Percentiles rank a stretch among this genome's conserved stretches.
phyloP scores from a whole-genome alignment of 2,329 filamentous ascomycete species.

The Pseudogymnoascus sp. region DNA sequence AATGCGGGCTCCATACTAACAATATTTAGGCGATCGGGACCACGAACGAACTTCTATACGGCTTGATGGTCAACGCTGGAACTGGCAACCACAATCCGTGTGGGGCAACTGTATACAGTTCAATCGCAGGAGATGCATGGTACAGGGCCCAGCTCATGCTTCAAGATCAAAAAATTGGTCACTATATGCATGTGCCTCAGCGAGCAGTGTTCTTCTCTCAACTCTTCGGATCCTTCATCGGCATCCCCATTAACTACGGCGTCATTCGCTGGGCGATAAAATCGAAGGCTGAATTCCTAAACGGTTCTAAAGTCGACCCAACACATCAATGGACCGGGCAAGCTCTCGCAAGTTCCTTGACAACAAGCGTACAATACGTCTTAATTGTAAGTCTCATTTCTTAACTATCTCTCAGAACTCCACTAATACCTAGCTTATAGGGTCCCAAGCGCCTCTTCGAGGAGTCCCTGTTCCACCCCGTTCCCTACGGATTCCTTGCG shows the following conservation, averaged over 20 bases:
- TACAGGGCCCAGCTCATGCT: constrained; percentile 51
- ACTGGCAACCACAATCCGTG: constrained; percentile 46
- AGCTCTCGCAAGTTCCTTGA: constrained; percentile 42
- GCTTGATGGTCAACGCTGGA: constrained; percentile 49
- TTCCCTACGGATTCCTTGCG: constrained; percentile 47
- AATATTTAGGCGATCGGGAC: constrained; percentile 43
- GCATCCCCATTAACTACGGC: constrained; percentile 54
- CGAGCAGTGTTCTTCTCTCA: constrained; percentile 54
- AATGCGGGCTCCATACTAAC: not conserved
- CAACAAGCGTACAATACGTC: constrained; percentile 52
- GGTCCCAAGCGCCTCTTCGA: constrained; percentile 43
- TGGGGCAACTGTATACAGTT: constrained; percentile 49
- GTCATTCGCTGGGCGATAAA: constrained; percentile 53
- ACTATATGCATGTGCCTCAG: constrained; percentile 56
- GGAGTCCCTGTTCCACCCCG: constrained; percentile 38
- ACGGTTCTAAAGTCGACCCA: constrained; percentile 43
- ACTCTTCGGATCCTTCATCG: constrained; percentile 50
- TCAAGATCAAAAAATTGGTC: constrained; percentile 57
- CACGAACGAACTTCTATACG: constrained; percentile 53
- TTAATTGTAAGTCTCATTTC: constrained; percentile 37
- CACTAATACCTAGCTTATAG: constrained; percentile 16
- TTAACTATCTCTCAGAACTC: not conserved
- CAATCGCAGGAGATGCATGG: constrained; percentile 55
- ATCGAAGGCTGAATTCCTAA: constrained; percentile 48
- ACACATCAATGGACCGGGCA: constrained; percentile 57